A percentile compares a stretch with the other conserved stretches of the same genome.
Evolutionary conservation across 805 yeast species (phyloP).

Genomic region (Starmerella bombicola): DNA sequence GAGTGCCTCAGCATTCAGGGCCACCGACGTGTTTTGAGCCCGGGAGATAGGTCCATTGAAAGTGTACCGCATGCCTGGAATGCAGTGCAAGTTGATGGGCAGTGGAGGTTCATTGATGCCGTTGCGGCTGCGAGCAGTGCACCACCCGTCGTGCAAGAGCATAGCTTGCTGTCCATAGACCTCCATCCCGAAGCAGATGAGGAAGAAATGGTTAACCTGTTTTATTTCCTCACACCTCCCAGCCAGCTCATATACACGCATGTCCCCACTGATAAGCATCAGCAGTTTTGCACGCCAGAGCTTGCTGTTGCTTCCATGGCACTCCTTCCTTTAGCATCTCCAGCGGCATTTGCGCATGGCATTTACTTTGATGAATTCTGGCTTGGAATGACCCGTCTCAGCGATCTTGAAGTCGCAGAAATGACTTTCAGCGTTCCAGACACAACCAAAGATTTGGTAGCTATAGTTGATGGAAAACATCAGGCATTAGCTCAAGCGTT

Average conservation of each 20-base stretch:
- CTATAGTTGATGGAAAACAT: conserved; percentile 36
- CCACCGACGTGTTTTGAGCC: conserved; percentile 67
- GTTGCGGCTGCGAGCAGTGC: conserved; percentile 37
- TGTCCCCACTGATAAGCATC: conserved; percentile 62
- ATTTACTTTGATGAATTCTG: conserved; percentile 56
- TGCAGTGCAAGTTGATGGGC: conserved; percentile 58
- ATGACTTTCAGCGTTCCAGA: conserved; percentile 58
- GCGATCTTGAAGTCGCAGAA: conserved; percentile 69
- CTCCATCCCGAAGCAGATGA: conserved; percentile 18
- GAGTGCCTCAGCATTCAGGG: conserved; percentile 72
- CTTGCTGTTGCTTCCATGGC: conserved; percentile 65
- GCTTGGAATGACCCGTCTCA: conserved; percentile 59
- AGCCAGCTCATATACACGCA: conserved; percentile 68
- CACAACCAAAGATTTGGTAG: conserved; percentile 51
- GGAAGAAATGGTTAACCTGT: conserved; percentile 34
- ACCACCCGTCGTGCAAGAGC: background rate
- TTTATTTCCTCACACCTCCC: conserved; percentile 72
- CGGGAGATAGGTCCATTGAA: conserved; percentile 26
- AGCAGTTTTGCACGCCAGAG: conserved; percentile 76
- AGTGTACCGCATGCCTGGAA: conserved; percentile 71
- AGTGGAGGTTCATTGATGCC: conserved; percentile 71
- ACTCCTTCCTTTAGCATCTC: conserved; percentile 75
- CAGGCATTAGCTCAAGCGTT: conserved; percentile 65
- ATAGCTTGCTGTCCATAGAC: conserved; percentile 17
- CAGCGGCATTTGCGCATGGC: conserved; percentile 54